phyloP scores from a whole-genome alignment of 2,329 filamentous ascomycete genomes.

The Sporothrix schenckii region DNA sequence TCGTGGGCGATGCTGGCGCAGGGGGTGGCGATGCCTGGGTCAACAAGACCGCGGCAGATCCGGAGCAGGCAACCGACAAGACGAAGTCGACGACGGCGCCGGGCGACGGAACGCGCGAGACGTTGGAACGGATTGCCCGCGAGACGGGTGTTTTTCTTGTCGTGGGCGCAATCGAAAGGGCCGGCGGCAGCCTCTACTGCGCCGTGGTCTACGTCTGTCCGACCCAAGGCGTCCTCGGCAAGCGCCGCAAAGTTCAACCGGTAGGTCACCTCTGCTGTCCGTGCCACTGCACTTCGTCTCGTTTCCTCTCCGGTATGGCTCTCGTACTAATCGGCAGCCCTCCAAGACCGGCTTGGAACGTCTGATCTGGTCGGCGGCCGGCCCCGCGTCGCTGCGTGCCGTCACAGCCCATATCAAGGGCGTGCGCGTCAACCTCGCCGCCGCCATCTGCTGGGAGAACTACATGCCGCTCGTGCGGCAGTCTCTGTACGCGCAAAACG shows the following conservation, averaged over 20 bases:
- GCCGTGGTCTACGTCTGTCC: slow-evolving; percentile 81
- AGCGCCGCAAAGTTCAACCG: slow-evolving; percentile 90
- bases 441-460: slow-evolving; percentile 95
- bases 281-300: slow-evolving; percentile 15
- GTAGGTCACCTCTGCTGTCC: slow-evolving; percentile 49
- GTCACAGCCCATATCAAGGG: slow-evolving; percentile 79
- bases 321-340: slow-evolving; percentile 6
- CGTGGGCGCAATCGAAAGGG: slow-evolving; percentile 75
- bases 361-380: slow-evolving; percentile 86
- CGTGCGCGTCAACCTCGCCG: slow-evolving; percentile 75
- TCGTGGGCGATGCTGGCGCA: slow-evolving; percentile 56
- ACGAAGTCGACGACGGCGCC: slow-evolving; percentile 36
- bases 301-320: background rate
- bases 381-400: slow-evolving; percentile 74
- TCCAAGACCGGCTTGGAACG: slow-evolving; percentile 73
- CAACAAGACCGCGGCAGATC: slow-evolving; percentile 34
- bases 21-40: slow-evolving; percentile 77
- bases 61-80: slow-evolving; percentile 33
- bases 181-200: slow-evolving; percentile 84
- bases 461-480: slow-evolving; percentile 91
- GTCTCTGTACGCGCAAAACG: slow-evolving; percentile 82
- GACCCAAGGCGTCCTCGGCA: slow-evolving; percentile 70
- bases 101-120: slow-evolving; percentile 71
- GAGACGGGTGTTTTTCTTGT: slow-evolving; percentile 83
- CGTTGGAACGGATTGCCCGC: slow-evolving; percentile 72